A percentile compares a stretch with the other conserved stretches of the same genome.
Conservation (phyloP, 345 rosid species). For the Eucalyptus polyanthemos region DNA sequence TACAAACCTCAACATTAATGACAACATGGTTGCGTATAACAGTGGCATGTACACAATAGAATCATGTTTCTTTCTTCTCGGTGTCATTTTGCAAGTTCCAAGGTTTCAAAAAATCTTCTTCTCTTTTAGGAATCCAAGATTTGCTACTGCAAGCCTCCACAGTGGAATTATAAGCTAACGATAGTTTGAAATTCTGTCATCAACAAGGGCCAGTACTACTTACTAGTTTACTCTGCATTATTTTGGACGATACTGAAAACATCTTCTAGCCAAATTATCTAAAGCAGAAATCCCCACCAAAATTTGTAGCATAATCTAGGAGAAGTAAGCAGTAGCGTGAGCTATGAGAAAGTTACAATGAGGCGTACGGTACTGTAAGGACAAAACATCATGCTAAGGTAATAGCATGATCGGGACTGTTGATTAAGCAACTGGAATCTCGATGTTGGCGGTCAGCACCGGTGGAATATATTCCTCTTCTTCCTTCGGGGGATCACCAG, state of each 20-base stretch:
- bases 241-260: neutral
- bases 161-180: neutral
- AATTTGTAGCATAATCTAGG: neutral
- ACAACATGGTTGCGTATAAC: neutral
- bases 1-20: neutral
- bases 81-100: neutral
- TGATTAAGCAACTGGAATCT: neutral
- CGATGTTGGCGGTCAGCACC: neutral
- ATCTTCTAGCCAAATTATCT: neutral
- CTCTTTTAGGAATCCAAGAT: neutral
- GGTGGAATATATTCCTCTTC: constrained; percentile 11
- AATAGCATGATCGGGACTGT: neutral
- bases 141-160: neutral
- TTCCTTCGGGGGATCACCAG: constrained; percentile 27
- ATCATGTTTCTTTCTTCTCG: neutral
- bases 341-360: neutral
- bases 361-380: neutral
- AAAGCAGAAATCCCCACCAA: neutral
- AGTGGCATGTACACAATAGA: neutral
- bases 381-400: neutral
- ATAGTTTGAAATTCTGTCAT: neutral
- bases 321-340: neutral
- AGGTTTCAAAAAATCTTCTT: neutral
- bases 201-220: neutral
- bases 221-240: neutral